phyloP scores from a whole-genome alignment of 208 protist species.

The Trypanosoma grayi region DNA sequence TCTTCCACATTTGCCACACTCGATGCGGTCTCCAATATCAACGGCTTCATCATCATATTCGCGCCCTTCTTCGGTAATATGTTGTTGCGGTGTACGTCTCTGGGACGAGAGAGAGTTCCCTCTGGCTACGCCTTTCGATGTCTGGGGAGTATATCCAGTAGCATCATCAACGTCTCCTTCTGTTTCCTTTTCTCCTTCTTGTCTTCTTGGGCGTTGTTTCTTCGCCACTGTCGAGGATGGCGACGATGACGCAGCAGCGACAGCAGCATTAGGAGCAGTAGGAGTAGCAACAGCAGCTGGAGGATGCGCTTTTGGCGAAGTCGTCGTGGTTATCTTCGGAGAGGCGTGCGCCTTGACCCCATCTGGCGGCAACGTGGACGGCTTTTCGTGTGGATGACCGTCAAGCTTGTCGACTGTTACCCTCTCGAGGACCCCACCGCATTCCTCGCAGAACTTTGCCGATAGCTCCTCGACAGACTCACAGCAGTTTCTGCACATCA shows the following conservation, averaged over 20 bases:
- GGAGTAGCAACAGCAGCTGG: background rate
- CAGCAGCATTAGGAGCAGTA: no score
- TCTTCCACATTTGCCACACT: constrained; percentile 75
- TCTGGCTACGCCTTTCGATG: no score
- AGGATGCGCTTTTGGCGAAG: background rate
- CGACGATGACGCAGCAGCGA: no score
- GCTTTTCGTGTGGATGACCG: background rate
- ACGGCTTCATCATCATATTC: constrained; percentile 11
- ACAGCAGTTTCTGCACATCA: constrained; percentile 65
- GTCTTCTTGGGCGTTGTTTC: no score
- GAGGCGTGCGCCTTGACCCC: background rate
- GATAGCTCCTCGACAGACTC: constrained; percentile 37
- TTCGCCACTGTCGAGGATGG: no score
- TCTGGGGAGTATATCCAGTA: no score
- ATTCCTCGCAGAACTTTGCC: constrained; percentile 79
- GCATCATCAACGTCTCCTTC: no score
- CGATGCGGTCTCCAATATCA: constrained; percentile 26
- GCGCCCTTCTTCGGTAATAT: background rate
- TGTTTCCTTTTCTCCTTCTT: no score
- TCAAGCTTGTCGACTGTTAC: background rate
- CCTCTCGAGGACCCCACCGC: constrained; percentile 57
- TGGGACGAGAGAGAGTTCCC: no score
- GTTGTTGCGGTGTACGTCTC: background rate
- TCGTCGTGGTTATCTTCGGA: background rate
- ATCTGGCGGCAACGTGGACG: constrained; percentile 18